Conservation (phyloP, 495 filamentous ascomycete species). For the Wilcoxina mikolae region DNA sequence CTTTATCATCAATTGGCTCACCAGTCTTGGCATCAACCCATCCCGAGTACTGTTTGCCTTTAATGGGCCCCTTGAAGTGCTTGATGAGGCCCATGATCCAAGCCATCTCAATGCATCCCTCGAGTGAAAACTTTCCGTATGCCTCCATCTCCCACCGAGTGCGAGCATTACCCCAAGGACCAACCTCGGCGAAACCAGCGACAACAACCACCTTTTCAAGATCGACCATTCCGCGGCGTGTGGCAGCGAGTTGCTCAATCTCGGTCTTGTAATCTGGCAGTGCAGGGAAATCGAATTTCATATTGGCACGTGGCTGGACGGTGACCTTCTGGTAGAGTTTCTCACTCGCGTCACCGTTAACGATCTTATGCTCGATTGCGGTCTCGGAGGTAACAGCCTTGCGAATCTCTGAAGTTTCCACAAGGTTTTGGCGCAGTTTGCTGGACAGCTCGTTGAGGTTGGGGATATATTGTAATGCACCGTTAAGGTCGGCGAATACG, state of each 20-base stretch:
- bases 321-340: slow-evolving; percentile 85
- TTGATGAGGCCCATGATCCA: slow-evolving; percentile 99
- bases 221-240: slow-evolving; percentile 94
- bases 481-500: slow-evolving; percentile 93
- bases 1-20: slow-evolving; percentile 95
- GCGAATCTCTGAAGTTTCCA: slow-evolving; percentile 86
- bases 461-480: slow-evolving; percentile 91
- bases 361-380: slow-evolving; percentile 89
- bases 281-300: slow-evolving; percentile 87
- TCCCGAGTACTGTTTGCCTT: slow-evolving; percentile 89
- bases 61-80: slow-evolving; percentile 96
- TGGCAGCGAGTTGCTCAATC: slow-evolving; percentile 69
- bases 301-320: slow-evolving; percentile 87
- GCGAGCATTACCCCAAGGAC: slow-evolving; percentile 94
- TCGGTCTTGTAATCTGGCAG: slow-evolving; percentile 85
- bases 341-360: slow-evolving; percentile 87
- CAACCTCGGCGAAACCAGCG: slow-evolving; percentile 89
- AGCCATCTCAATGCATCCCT: slow-evolving; percentile 97
- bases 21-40: slow-evolving; percentile 93
- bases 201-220: slow-evolving; percentile 95
- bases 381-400: slow-evolving; percentile 90
- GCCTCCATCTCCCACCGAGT: slow-evolving; percentile 99
- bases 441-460: slow-evolving; percentile 93
- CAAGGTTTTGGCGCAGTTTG: slow-evolving; percentile 74
- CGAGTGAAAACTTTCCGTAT: slow-evolving; percentile 86